phyloP scores from a whole-genome alignment of 352 stramenopile genomes.

The Pythium monospermum region DNA sequence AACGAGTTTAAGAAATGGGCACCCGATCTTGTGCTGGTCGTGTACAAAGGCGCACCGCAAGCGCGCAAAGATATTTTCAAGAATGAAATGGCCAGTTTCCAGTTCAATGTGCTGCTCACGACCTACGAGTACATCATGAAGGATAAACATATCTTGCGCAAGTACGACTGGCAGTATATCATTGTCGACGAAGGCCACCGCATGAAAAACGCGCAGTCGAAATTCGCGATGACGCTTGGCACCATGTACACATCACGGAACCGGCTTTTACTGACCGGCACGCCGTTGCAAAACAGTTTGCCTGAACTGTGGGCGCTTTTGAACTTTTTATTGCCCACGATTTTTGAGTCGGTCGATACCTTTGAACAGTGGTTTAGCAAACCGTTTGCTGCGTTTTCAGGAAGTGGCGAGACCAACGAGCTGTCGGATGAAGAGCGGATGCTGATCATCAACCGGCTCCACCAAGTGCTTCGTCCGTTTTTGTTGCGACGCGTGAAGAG shows the following conservation, averaged over 20 bases:
- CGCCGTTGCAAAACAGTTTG: slow-evolving; percentile 96
- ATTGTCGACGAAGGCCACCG: slow-evolving; percentile 94
- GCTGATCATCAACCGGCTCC: slow-evolving; percentile 84
- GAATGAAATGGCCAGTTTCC: slow-evolving; percentile 78
- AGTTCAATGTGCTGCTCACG: slow-evolving; percentile 92
- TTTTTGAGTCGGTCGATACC: slow-evolving; percentile 89
- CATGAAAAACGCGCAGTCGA: slow-evolving; percentile 90
- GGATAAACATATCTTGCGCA: slow-evolving; percentile 85
- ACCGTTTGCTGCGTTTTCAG: slow-evolving; percentile 77
- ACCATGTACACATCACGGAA: slow-evolving; percentile 81
- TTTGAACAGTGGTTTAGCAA: slow-evolving; percentile 91
- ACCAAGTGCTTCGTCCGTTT: slow-evolving; percentile 84
- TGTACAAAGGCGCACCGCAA: slow-evolving; percentile 91
- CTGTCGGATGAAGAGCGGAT: slow-evolving; percentile 86
- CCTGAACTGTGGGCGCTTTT: slow-evolving; percentile 91
- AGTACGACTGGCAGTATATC: slow-evolving; percentile 91
- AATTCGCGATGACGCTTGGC: slow-evolving; percentile 85
- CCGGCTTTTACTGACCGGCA: slow-evolving; percentile 97
- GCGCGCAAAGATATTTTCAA: slow-evolving; percentile 78
- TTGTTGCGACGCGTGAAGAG: slow-evolving; percentile 82
- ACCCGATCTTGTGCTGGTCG: slow-evolving; percentile 93
- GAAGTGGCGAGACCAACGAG: slow-evolving; percentile 73
- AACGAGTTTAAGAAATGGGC: slow-evolving; percentile 95
- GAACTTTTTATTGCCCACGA: slow-evolving; percentile 90
- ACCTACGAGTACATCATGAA: slow-evolving; percentile 95